phyloP scores from a whole-genome alignment of 805 yeast species.

The Yarrowia keelungensis region DNA sequence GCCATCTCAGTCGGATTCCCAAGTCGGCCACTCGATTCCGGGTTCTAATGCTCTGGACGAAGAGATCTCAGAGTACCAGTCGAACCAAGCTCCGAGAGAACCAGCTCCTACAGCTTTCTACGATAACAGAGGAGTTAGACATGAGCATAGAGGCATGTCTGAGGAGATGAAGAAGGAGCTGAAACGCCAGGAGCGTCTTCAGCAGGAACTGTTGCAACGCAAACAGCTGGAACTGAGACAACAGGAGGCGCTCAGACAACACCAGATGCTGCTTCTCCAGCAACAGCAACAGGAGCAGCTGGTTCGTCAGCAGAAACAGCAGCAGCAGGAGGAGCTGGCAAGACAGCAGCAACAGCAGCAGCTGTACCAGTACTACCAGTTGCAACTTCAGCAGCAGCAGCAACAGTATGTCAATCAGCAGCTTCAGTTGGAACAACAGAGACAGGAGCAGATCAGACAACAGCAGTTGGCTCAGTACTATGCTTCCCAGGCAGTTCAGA shows the following conservation, averaged over 20 bases:
- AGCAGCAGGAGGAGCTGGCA: not conserved
- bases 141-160: constrained; percentile 5
- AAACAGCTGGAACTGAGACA: constrained; percentile 2
- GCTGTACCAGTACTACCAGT: constrained; percentile 3
- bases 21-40: no score
- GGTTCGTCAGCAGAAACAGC: not conserved
- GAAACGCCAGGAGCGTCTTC: not conserved
- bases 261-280: not conserved
- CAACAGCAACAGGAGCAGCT: constrained; percentile 2
- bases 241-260: not conserved
- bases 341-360: not conserved
- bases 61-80: not conserved
- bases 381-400: not conserved
- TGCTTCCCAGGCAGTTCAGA: not conserved
- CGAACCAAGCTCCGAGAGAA: not conserved
- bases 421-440: not conserved
- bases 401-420: not conserved
- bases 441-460: not conserved
- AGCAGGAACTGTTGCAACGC: not conserved
- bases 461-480: constrained; percentile 1
- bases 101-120: not conserved
- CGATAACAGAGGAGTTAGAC: not conserved
- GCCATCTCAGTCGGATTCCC: no score
- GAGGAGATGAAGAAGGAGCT: constrained; percentile 5
- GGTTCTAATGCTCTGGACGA: not conserved